Evolutionary conservation across 768 basidiomycete species (phyloP).

Genomic region (Sporobolomyces pararoseus): DNA sequence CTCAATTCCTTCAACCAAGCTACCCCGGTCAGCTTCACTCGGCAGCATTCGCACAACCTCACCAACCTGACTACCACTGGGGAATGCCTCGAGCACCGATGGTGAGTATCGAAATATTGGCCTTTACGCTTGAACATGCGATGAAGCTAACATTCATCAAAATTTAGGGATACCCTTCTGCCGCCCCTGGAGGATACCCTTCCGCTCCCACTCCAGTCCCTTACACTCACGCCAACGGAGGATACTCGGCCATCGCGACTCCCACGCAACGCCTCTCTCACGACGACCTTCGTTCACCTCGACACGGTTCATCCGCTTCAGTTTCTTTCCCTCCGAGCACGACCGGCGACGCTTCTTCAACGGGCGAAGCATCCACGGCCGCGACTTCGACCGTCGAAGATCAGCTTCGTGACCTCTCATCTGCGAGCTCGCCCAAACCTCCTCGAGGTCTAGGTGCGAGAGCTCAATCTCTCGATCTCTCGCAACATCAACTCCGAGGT

Average conservation of each 20-base stretch:
- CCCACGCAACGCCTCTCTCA: constrained; percentile 76
- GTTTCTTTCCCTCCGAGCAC: constrained; percentile 20
- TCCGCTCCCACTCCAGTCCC: constrained; percentile 19
- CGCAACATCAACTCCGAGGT: constrained; percentile 51
- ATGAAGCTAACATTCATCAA: too few species aligned
- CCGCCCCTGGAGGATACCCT: constrained; percentile 25
- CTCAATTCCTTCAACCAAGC: constrained; percentile 16
- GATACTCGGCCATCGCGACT: constrained; percentile 59
- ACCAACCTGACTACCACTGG: constrained; percentile 36
- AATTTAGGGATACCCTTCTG: constrained; percentile 39
- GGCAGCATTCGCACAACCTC: constrained; percentile 1
- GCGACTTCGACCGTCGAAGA: constrained; percentile 21
- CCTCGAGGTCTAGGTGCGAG: constrained; percentile 78
- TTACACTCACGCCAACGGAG: not conserved
- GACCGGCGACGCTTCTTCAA: constrained; percentile 40
- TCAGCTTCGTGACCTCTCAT: constrained; percentile 25
- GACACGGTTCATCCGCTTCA: constrained; percentile 31
- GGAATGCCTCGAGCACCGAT: constrained; percentile 20
- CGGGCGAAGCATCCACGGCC: not conserved
- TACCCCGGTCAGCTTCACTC: constrained; percentile 5
- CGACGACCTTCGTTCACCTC: constrained; percentile 67
- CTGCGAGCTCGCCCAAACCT: constrained; percentile 50
- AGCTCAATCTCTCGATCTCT: constrained; percentile 83
- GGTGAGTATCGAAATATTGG: too few species aligned
- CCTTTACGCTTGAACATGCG: too few species aligned